Percentiles rank a stretch among this genome's conserved stretches.
Evolutionary conservation across 208 protist species (phyloP).

Genomic region (Leishmania tropica): DNA sequence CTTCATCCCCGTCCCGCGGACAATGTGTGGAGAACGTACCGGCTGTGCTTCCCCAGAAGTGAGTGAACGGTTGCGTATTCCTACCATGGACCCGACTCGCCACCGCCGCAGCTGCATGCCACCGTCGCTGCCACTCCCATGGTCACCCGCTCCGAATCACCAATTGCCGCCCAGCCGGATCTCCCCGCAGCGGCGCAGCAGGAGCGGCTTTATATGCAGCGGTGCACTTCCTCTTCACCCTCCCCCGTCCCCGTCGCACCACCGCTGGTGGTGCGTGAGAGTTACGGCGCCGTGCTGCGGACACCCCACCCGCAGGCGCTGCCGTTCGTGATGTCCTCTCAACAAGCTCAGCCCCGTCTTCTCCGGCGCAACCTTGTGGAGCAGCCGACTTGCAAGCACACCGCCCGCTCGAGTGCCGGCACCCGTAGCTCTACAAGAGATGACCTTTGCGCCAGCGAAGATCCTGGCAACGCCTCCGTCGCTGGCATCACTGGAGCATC

Average conservation of each 20-base stretch:
- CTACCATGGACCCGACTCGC: neutral
- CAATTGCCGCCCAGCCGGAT: neutral
- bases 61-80: neutral
- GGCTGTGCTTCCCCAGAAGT: neutral
- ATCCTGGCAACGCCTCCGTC: no score
- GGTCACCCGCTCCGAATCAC: neutral
- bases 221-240: neutral
- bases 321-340: neutral
- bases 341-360: neutral
- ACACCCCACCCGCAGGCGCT: neutral
- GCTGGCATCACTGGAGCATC: neutral
- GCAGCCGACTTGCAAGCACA: neutral
- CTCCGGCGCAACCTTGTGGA: neutral
- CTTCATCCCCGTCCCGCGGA: slow-evolving; percentile 8
- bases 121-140: neutral
- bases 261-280: neutral
- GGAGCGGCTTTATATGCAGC: neutral
- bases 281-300: neutral
- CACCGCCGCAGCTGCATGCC: neutral
- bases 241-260: slow-evolving; percentile 15
- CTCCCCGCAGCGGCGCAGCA: neutral
- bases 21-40: neutral
- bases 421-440: neutral
- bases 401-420: neutral
- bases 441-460: neutral